Evolutionary conservation across 805 yeast species (phyloP).

Genomic region (Kuraishia piskuri): DNA sequence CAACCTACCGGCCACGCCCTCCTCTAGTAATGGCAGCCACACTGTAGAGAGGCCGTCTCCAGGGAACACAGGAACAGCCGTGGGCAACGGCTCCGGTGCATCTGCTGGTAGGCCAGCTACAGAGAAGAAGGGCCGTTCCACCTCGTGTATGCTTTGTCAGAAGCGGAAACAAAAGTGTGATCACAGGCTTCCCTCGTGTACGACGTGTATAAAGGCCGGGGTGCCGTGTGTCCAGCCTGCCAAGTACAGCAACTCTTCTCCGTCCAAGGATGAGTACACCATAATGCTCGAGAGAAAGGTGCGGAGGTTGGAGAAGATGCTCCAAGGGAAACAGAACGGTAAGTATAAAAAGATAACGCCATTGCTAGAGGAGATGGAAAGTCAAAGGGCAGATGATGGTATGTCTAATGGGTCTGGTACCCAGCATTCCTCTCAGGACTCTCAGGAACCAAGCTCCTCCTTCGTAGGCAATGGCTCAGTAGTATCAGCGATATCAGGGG

Average conservation of each 20-base stretch:
- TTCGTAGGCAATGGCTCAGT: no score
- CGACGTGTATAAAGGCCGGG: conserved; percentile 58
- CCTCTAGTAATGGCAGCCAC: not conserved
- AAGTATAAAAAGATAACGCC: conserved; percentile 21
- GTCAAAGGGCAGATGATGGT: not conserved
- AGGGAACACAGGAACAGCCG: not conserved
- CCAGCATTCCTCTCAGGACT: no score
- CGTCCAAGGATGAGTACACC: conserved; percentile 49
- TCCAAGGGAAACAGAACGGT: conserved; percentile 20
- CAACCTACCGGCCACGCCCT: not conserved
- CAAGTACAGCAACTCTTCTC: conserved; percentile 37
- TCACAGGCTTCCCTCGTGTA: conserved; percentile 54
- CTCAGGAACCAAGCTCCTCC: no score
- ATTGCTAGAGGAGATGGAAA: conserved; percentile 5
- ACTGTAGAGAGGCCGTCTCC: not conserved
- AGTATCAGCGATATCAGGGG: no score
- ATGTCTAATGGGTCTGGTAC: no score
- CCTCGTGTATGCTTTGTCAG: conserved; percentile 48
- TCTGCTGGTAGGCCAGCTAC: not conserved
- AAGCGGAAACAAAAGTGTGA: conserved; percentile 59
- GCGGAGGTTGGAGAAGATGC: conserved; percentile 37
- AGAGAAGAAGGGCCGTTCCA: conserved; percentile 48
- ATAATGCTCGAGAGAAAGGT: conserved; percentile 46
- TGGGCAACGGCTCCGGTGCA: no score
- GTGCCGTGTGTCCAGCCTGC: conserved; percentile 58